These are phyloP conservation scores for Glarea lozoyensis DNA, from an alignment of 495 filamentous ascomycete species.

Conservation along the genomic window DNA sequence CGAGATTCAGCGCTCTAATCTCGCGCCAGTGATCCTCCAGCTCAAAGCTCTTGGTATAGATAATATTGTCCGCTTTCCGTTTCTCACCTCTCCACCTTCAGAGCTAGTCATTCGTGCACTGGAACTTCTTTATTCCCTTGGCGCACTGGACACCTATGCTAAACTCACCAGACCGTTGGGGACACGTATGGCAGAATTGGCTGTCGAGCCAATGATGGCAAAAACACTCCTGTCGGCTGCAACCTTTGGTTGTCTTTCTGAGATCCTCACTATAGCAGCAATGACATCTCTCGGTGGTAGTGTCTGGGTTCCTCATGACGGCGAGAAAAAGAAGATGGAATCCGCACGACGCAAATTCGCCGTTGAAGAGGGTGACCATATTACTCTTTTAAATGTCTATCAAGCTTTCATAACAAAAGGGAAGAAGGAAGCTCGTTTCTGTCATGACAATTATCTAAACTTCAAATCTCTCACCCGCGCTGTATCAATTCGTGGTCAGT, in stretches of 20 bases:
- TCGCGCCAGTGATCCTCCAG: slow-evolving; percentile 85
- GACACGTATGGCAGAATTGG: slow-evolving; percentile 86
- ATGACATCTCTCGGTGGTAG: slow-evolving; percentile 84
- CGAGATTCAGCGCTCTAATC: slow-evolving; percentile 88
- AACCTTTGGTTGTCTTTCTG: slow-evolving; percentile 68
- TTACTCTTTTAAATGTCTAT: slow-evolving; percentile 92
- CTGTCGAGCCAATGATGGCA: slow-evolving; percentile 93
- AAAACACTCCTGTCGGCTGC: slow-evolving; percentile 78
- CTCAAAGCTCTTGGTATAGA: slow-evolving; percentile 95
- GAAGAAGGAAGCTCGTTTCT: slow-evolving; percentile 79
- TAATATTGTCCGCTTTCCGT: slow-evolving; percentile 88
- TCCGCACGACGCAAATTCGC: slow-evolving; percentile 74
- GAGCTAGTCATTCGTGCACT: slow-evolving; percentile 82
- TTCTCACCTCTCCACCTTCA: slow-evolving; percentile 78
- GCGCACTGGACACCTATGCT: slow-evolving; percentile 81
- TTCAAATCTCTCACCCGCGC: slow-evolving; percentile 75
- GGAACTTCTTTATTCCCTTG: slow-evolving; percentile 83
- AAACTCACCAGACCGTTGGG: slow-evolving; percentile 87
- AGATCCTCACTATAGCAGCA: slow-evolving; percentile 85
- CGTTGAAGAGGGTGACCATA: slow-evolving; percentile 88
- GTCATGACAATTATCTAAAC: slow-evolving; percentile 77
- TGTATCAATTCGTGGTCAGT: slow-evolving; percentile 76
- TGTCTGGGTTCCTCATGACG: slow-evolving; percentile 74
- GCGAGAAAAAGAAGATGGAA: slow-evolving; percentile 63
- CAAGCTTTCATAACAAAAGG: slow-evolving; percentile 81